Evolutionary conservation across 257 asterid genomes (phyloP).

Genomic region (Nicotiana tabacum): DNA sequence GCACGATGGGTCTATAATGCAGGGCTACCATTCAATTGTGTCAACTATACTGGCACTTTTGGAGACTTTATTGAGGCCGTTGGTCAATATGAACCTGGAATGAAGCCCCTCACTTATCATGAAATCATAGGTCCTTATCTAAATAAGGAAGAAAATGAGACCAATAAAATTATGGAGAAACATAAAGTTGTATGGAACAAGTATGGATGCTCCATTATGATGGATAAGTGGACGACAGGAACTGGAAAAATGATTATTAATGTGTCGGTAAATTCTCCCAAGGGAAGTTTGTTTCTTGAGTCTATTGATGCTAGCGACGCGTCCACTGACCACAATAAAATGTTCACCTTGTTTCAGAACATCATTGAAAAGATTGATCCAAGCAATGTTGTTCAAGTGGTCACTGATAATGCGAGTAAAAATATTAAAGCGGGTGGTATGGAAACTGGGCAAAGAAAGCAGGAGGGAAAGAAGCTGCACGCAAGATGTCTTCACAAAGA

Average conservation of each 20-base stretch:
- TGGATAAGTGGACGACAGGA: background rate
- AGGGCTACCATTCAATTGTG: background rate
- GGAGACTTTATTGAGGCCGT: background rate
- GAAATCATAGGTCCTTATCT: constrained; percentile 5
- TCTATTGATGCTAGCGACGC: too few relatives aligned
- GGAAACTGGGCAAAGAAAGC: too few relatives aligned
- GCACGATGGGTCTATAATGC: background rate
- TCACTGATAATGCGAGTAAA: too few relatives aligned
- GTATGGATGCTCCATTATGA: background rate
- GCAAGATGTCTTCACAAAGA: too few relatives aligned
- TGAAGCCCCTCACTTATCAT: background rate
- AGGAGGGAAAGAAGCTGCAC: too few relatives aligned
- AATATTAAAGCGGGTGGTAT: too few relatives aligned
- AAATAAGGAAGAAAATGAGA: background rate
- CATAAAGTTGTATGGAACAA: background rate
- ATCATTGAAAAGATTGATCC: too few relatives aligned
- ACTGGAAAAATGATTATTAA: background rate
- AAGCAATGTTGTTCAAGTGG: too few relatives aligned
- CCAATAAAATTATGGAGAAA: background rate
- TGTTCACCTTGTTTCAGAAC: background rate
- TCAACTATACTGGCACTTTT: background rate
- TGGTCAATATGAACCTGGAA: background rate
- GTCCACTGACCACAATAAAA: background rate
- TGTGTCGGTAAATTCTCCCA: background rate
- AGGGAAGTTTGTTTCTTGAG: background rate